These are phyloP conservation scores for Setaria italica DNA, from an alignment of 202 grass and related monocot species.

Conservation along the genomic window DNA sequence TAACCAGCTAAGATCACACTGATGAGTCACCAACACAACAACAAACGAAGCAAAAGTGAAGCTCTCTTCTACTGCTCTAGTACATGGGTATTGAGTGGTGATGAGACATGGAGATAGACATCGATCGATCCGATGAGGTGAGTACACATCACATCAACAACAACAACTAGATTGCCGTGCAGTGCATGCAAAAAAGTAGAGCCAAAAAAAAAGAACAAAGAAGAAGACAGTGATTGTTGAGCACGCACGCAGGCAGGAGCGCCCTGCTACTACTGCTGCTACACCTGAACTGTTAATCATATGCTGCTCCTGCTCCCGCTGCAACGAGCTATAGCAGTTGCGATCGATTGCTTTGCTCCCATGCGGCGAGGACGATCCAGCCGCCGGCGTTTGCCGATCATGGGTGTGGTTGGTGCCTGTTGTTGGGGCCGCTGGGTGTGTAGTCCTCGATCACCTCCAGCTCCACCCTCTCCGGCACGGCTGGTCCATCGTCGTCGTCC, in stretches of 20 bases:
- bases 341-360: not conserved
- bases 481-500: not conserved
- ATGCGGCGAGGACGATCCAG: not conserved
- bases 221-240: not conserved
- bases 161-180: not conserved
- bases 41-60: not conserved
- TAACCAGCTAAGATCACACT: constrained; percentile 7
- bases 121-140: not conserved
- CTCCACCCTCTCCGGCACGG: constrained; percentile 28
- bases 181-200: not conserved
- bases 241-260: not conserved
- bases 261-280: not conserved
- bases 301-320: no score
- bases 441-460: constrained; percentile 44
- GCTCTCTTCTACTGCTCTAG: not conserved
- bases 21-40: not conserved
- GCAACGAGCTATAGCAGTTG: not conserved
- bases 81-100: no score
- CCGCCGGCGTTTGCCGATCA: not conserved
- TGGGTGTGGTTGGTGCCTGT: constrained; percentile 33
- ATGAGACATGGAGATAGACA: not conserved
- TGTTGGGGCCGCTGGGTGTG: not conserved
- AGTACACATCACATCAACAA: not conserved
- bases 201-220: not conserved
- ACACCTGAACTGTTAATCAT: not conserved